A percentile compares a stretch with the other conserved stretches of the same genome.
phyloP scores from a whole-genome alignment of 164 flowering plant species.

The Saururus chinensis region DNA sequence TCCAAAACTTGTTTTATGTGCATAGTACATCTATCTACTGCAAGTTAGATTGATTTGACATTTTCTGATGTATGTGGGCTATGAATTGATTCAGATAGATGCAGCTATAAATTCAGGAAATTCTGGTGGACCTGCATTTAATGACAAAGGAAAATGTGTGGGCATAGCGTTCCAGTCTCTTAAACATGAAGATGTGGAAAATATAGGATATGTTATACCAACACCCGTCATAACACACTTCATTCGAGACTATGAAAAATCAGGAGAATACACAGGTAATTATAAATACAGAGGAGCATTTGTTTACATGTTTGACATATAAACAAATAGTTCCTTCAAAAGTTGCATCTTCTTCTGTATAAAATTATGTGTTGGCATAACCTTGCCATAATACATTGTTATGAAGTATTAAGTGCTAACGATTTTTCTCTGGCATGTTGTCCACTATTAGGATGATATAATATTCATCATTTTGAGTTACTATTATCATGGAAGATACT shows the following conservation, averaged over 20 bases:
- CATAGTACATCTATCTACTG: not conserved
- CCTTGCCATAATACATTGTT: not conserved
- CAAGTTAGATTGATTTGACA: not conserved
- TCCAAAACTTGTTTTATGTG: not conserved
- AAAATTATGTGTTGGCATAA: not conserved
- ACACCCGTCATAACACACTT: conserved; percentile 95
- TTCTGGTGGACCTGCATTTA: conserved; percentile 99
- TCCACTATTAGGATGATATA: too few species aligned
- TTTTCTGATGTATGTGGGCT: conserved; percentile 1
- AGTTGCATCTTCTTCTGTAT: not conserved
- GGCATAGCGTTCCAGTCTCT: conserved; percentile 99
- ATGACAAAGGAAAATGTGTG: conserved; percentile 84
- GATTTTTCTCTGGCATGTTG: too few species aligned
- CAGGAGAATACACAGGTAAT: conserved; percentile 86
- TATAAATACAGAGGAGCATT: not conserved
- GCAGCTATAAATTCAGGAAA: conserved; percentile 99
- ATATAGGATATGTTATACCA: conserved; percentile 98
- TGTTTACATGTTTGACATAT: not conserved
- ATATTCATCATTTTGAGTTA: too few species aligned
- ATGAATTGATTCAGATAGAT: conserved; percentile 55
- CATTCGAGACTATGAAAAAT: conserved; percentile 85
- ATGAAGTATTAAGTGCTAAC: too few species aligned
- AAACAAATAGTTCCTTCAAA: not conserved
- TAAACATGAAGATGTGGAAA: conserved; percentile 92
- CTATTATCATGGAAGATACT: not conserved